Percentiles rank a stretch among this genome's conserved stretches.
Conservation (phyloP, 768 basidiomycete genomes). For the Trametes cubensis region DNA sequence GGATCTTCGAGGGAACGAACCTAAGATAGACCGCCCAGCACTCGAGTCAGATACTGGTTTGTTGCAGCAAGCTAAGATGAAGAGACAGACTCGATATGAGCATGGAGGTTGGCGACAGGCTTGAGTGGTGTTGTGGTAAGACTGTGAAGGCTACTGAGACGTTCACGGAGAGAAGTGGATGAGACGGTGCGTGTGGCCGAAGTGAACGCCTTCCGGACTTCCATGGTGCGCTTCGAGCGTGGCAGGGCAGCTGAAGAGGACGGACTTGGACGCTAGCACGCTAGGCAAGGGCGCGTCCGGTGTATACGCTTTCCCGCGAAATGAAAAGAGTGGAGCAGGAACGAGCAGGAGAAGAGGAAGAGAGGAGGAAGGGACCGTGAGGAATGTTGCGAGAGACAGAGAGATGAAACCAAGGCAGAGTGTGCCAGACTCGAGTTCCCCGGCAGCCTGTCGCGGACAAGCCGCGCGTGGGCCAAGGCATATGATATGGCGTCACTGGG, state of each 20-base stretch:
- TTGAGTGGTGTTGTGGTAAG: constrained; percentile 59
- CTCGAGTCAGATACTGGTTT: not conserved
- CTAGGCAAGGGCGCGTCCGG: not conserved
- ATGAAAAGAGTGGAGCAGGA: not conserved
- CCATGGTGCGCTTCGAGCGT: constrained; percentile 32
- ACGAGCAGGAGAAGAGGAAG: not conserved
- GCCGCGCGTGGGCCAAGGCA: too few species aligned
- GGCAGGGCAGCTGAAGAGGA: constrained; percentile 1
- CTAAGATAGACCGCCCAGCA: constrained; percentile 38
- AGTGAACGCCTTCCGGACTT: constrained; percentile 35
- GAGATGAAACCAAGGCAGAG: not conserved
- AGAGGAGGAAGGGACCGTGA: not conserved
- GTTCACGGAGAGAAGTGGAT: constrained; percentile 61
- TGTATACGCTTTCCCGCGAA: too few species aligned
- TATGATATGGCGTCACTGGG: constrained; percentile 11
- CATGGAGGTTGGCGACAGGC: constrained; percentile 66
- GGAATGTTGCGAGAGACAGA: not conserved
- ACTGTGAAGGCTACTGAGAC: constrained; percentile 51
- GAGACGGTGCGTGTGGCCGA: constrained; percentile 56
- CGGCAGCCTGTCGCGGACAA: not conserved
- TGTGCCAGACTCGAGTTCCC: not conserved
- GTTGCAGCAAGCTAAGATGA: not conserved
- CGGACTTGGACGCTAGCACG: constrained; percentile 1
- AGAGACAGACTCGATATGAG: constrained; percentile 68
- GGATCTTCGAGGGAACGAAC: constrained; percentile 87